Base-by-base conservation (phyloP, 1,284 basidiomycete genomes). In the Acaromyces ingoldii region DNA sequence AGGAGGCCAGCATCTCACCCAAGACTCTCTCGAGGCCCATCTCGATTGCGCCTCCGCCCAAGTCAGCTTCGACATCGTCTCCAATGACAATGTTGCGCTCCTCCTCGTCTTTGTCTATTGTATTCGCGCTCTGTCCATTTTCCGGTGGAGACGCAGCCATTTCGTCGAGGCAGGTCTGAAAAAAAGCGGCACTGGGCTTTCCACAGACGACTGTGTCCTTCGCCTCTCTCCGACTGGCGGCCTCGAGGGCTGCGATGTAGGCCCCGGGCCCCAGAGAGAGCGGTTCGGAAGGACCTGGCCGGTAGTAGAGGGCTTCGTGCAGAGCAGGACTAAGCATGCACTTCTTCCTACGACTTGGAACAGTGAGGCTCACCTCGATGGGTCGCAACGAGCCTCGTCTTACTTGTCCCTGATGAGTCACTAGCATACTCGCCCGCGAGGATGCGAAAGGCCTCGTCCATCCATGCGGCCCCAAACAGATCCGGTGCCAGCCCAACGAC, bases 41-140 rank as follows among this genome's bases (percentile, higher is more conserved):
- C 71, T 87, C 87, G 39, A 81, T 79, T 17, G 89, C 86, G 53
- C 88, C 87, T 63, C 86, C 83, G 47, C 84, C 78, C 34, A 93
- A 79, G 29, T 89, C 85, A 63, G 85, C 83, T 78, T 88, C 88
- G 24, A 88, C 88, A 67, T 92, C 84, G 53, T 82, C 81, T 77
- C 66, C 67, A 25, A 62, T 40, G 13, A 48, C 37, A 17, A 48
- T 48, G 28, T 29, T 48, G 7, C 31, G 6, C 37, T 48, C 46
- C 15, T 75, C 76, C 52, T 22, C 73, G 62, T 11, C 22, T 24
- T 24, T 42, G 28, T 42, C 39, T n/a, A n/a, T n/a, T n/a, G n/a
- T n/a, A n/a, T n/a, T n/a, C n/a, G n/a, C n/a, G n/a, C n/a, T n/a
- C n/a, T n/a, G n/a, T n/a, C n/a, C n/a, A n/a, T n/a, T n/a, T n/a